These are phyloP conservation scores for Kwoniella dejecticola DNA, from an alignment of 768 basidiomycete species.

Conservation along the genomic window DNA sequence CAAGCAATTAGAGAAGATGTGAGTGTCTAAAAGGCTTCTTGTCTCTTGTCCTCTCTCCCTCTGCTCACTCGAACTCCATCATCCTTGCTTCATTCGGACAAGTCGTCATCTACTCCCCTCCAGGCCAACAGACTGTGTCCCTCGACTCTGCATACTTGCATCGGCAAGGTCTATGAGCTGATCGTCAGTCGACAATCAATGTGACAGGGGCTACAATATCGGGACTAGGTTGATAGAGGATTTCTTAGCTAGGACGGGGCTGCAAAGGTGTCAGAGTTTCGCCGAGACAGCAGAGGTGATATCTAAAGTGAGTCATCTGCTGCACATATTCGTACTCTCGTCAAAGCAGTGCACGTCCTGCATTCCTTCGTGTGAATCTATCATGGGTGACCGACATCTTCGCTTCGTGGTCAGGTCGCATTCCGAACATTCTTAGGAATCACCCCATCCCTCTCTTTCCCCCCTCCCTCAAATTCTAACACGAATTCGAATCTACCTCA, in stretches of 20 bases:
- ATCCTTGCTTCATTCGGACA: not conserved
- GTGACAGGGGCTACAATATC: slow-evolving; percentile 93
- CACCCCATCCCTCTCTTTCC: slow-evolving; percentile 76
- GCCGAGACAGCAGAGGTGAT: slow-evolving; percentile 93
- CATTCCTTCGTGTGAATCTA: too few species aligned
- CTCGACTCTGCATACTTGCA: not conserved
- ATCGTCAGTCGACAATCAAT: not conserved
- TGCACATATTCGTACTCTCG: not conserved
- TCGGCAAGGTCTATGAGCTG: not conserved
- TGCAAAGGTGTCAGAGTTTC: slow-evolving; percentile 91
- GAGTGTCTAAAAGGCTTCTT: too few species aligned
- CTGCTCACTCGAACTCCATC: too few species aligned
- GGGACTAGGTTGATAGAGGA: slow-evolving; percentile 95
- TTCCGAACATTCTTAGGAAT: slow-evolving; percentile 98
- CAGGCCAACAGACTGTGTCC: too few species aligned
- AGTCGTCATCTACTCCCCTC: not conserved
- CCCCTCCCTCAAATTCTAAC: slow-evolving; percentile 56
- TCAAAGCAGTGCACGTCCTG: too few species aligned
- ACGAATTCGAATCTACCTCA: slow-evolving; percentile 58
- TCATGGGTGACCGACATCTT: too few species aligned
- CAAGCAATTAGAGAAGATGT: slow-evolving; percentile 90
- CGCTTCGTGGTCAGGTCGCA: too few species aligned
- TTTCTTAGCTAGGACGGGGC: slow-evolving; percentile 86
- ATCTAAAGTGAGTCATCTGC: slow-evolving; percentile 68
- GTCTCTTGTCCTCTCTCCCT: too few species aligned